Evolutionary conservation across 352 stramenopile genomes (phyloP).

Genomic region (Phytophthora rubi): DNA sequence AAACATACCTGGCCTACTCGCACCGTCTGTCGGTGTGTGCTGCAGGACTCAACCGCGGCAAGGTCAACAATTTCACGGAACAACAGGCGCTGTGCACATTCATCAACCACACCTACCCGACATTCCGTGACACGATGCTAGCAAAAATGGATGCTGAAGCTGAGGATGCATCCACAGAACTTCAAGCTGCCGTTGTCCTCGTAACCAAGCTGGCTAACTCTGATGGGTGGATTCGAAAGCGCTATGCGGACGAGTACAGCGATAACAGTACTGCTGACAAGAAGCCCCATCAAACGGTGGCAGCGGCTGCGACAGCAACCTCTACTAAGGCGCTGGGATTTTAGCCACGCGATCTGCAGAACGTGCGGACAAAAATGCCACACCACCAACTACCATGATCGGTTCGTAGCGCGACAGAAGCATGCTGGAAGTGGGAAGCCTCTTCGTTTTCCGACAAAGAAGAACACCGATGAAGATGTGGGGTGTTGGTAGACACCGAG

Average conservation of each 20-base stretch:
- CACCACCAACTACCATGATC: slow-evolving; percentile 18
- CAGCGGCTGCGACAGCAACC: not conserved
- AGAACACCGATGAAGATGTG: slow-evolving; percentile 7
- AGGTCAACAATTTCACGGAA: too few relatives aligned
- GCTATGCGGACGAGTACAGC: not conserved
- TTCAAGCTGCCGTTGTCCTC: not conserved
- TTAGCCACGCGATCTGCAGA: not conserved
- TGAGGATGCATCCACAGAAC: not conserved
- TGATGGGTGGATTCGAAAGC: slow-evolving; percentile 5
- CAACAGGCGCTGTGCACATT: slow-evolving; percentile 6
- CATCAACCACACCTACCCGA: slow-evolving; percentile 13
- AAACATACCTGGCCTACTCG: too few relatives aligned
- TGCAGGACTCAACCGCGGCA: too few relatives aligned
- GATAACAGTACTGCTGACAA: not conserved
- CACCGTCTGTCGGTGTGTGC: too few relatives aligned
- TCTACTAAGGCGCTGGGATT: slow-evolving; percentile 1
- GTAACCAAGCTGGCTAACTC: not conserved
- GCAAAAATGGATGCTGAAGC: slow-evolving; percentile 6
- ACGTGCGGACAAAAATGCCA: not conserved
- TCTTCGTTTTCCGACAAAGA: not conserved
- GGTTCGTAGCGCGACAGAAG: not conserved
- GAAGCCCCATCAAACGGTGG: not conserved
- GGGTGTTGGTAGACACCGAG: slow-evolving; percentile 12
- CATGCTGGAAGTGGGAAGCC: not conserved
- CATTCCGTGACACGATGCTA: not conserved